Evolutionary conservation across 2,329 filamentous ascomycete genomes (phyloP).

Genomic region (Cordyceps cicadae): DNA sequence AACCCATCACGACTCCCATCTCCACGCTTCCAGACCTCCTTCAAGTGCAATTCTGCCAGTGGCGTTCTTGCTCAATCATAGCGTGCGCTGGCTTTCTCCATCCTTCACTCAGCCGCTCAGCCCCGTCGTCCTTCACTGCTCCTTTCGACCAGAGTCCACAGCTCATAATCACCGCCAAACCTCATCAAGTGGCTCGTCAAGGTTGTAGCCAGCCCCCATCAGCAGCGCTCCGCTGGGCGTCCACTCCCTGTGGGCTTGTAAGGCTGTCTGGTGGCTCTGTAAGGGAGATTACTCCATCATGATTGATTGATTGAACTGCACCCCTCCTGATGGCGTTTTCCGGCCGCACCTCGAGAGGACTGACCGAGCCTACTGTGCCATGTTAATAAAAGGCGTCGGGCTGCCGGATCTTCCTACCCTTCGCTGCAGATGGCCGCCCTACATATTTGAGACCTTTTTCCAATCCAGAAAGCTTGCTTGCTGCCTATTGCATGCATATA

Average conservation of each 20-base stretch:
- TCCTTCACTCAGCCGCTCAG: slow-evolving; percentile 7
- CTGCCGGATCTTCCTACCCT: neutral
- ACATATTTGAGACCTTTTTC: no score
- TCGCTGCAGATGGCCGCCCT: neutral
- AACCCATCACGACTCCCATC: neutral
- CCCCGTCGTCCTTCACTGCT: neutral
- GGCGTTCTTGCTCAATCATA: neutral
- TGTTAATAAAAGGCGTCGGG: neutral
- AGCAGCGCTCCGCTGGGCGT: neutral
- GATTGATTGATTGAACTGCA: no score
- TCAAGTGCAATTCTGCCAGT: slow-evolving; percentile 3
- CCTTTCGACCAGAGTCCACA: neutral
- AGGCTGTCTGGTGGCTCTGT: neutral
- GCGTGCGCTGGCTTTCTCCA: neutral
- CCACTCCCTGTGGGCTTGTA: neutral
- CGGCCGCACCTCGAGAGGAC: neutral
- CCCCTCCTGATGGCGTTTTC: neutral
- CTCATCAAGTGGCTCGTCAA: neutral
- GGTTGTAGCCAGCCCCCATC: neutral
- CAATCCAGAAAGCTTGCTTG: no score
- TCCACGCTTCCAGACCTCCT: neutral
- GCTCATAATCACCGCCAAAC: neutral
- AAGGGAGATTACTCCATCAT: neutral
- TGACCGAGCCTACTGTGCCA: no score
- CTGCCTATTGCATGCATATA: no score